A percentile compares a stretch with the other conserved stretches of the same genome.
These are phyloP conservation scores for Diaporthe citriasiana DNA, from an alignment of 2,329 filamentous ascomycete genomes.

Conservation along the genomic window DNA sequence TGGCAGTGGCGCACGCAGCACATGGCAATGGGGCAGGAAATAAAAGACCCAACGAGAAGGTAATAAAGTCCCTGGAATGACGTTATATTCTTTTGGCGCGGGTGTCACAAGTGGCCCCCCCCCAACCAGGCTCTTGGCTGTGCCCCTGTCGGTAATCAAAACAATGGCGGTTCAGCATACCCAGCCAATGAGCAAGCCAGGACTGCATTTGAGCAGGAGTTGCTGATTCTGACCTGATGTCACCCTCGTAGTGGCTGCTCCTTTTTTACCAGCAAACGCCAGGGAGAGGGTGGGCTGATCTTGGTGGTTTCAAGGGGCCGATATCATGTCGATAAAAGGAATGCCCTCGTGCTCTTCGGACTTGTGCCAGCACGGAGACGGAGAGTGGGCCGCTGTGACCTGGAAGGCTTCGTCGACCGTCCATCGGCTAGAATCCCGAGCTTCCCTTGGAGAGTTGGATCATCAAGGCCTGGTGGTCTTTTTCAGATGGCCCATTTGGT, in stretches of 20 bases:
- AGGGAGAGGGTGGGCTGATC: slow-evolving; percentile 3
- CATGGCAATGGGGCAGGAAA: slow-evolving; percentile 48
- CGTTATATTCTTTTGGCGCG: slow-evolving; percentile 14
- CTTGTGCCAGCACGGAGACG: neutral
- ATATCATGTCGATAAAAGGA: slow-evolving; percentile 15
- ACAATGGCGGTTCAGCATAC: slow-evolving; percentile 28
- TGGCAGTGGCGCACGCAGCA: slow-evolving; percentile 88
- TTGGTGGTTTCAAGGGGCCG: slow-evolving; percentile 35
- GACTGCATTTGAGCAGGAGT: slow-evolving; percentile 7
- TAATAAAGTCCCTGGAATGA: neutral
- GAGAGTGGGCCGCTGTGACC: slow-evolving; percentile 1
- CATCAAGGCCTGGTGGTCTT: neutral
- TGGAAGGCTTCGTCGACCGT: neutral
- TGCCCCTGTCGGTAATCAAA: slow-evolving; percentile 40
- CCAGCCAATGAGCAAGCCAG: slow-evolving; percentile 33
- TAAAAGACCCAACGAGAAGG: neutral
- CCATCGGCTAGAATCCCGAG: neutral
- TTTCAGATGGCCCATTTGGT: neutral
- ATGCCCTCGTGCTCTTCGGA: neutral
- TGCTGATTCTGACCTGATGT: slow-evolving; percentile 18
- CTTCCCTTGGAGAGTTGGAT: neutral
- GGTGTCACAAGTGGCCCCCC: slow-evolving; percentile 19
- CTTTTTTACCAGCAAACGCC: neutral
- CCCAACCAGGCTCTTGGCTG: slow-evolving; percentile 10
- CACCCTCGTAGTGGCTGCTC: neutral